phyloP scores from a whole-genome alignment of 176 grass and related monocot species.

The Luzula sylvatica region DNA sequence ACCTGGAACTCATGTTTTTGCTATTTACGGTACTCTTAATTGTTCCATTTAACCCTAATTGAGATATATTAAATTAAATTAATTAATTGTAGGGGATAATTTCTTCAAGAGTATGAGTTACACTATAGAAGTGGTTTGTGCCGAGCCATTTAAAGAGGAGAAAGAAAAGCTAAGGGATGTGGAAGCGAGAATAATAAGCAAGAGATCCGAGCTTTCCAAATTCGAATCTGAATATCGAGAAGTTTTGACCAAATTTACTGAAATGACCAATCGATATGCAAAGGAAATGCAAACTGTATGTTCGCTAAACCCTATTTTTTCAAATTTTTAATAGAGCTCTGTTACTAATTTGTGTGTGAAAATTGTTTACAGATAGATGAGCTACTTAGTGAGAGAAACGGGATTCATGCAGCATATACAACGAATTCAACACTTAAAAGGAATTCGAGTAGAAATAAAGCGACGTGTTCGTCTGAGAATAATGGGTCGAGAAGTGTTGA shows the following conservation, averaged over 20 bases:
- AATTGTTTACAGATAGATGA: constrained; percentile 62
- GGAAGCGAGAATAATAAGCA: constrained; percentile 77
- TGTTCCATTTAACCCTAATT: no score
- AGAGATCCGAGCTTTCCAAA: constrained; percentile 88
- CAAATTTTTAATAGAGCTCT: background rate
- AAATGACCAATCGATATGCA: constrained; percentile 92
- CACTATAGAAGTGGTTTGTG: constrained; percentile 81
- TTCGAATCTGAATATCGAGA: constrained; percentile 92
- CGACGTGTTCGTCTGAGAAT: constrained; percentile 38
- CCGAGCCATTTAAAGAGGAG: constrained; percentile 63
- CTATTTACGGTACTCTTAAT: constrained; percentile 72
- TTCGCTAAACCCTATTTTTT: background rate
- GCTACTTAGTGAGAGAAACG: constrained; percentile 78
- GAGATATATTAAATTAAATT: constrained; percentile 5
- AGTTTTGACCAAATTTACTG: constrained; percentile 85
- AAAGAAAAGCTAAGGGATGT: constrained; percentile 67
- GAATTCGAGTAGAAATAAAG: constrained; percentile 54
- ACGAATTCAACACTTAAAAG: constrained; percentile 52
- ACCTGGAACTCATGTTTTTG: constrained; percentile 91
- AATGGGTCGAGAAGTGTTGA: constrained; percentile 30
- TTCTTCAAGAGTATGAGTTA: constrained; percentile 93
- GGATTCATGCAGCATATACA: constrained; percentile 81
- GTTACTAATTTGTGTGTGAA: background rate
- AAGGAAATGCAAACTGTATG: constrained; percentile 92
- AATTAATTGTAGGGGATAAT: constrained; percentile 70